Percentiles rank a stretch among this genome's conserved stretches.
Evolutionary conservation across 768 basidiomycete species (phyloP).

Genomic region (Mycena amicta): DNA sequence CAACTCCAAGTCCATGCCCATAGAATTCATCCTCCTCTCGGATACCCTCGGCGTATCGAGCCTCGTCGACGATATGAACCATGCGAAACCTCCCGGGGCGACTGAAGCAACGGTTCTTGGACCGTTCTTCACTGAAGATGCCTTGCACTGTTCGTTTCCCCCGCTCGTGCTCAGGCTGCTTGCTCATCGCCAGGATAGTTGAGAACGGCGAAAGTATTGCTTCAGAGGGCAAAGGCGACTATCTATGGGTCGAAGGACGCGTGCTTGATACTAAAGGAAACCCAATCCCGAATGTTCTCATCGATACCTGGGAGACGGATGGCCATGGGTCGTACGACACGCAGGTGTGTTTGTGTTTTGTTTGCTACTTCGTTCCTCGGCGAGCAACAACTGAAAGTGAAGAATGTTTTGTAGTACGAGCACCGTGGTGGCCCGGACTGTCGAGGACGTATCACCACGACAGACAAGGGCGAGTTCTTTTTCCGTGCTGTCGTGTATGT

Average conservation of each 20-base stretch:
- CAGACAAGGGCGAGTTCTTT: constrained; percentile 63
- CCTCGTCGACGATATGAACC: constrained; percentile 75
- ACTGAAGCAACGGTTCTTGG: constrained; percentile 81
- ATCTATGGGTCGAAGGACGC: constrained; percentile 78
- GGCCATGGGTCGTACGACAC: constrained; percentile 49
- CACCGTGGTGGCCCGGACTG: constrained; percentile 66
- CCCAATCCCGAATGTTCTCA: constrained; percentile 64
- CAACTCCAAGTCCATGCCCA: constrained; percentile 28
- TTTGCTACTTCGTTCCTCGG: not conserved
- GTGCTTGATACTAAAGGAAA: constrained; percentile 64
- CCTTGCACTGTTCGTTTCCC: constrained; percentile 57
- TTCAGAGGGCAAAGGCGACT: constrained; percentile 84
- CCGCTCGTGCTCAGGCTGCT: not conserved
- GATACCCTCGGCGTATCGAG: constrained; percentile 79
- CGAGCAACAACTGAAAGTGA: not conserved
- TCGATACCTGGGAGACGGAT: constrained; percentile 89
- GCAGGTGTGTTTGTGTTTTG: constrained; percentile 29
- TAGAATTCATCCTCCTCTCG: constrained; percentile 85
- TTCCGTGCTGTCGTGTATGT: constrained; percentile 71
- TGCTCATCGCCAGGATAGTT: constrained; percentile 52
- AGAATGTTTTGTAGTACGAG: constrained; percentile 46
- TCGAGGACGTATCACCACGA: constrained; percentile 63
- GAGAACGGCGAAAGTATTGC: constrained; percentile 74
- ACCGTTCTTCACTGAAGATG: constrained; percentile 81
- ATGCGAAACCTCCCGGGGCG: constrained; percentile 59